Evolutionary conservation across 202 grass and related monocot species (phyloP), one percentile per base, ranked within the genome.

Genomic region (Zoysia matrella): DNA sequence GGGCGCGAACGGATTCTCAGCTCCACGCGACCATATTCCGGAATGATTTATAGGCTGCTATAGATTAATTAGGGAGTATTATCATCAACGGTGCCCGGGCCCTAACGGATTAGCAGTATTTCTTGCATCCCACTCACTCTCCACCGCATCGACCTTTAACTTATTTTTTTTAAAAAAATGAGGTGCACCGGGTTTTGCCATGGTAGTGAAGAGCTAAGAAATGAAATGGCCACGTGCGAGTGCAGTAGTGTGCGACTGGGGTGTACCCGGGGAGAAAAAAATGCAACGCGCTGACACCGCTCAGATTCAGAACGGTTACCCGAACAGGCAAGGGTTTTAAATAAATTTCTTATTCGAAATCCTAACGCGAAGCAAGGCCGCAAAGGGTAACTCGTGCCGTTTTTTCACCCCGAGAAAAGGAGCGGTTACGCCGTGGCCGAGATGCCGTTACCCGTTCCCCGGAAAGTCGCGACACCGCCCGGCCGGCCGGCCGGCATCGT

Each of bases 1-100:
- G 84, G 65, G 6, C 22, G 79, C 52, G 80, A 81, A 72, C 72
- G 87, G 87, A 82, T 80, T 90, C 82, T 65, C 72, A 15, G 49
- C 85, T 67, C 78, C 78, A 86, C 73, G 86, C 81, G 76, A 88
- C 81, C 86, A 57, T 79, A 85, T 73, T 85, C 68, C 69, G 69
- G 69, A 69, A 80, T 47, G 52, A 12, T 79, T 68, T 39, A 48
- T 30, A 30, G 22, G 22, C 22, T 30, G 22, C 22, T 30, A 30
- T 30, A 30, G 22, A 30, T 30, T 30, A 30, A 30, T 30, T 30
- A 30, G 22, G 22, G 22, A 30, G 22, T 30, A 30, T 30, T 30
- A 30, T 30, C 22, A 30, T 30, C 22, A 30, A 30, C 22, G 22
- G 22, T 30, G 22, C 22, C 22, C 22, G 22, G 22, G 13, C 15